Evolutionary conservation across 306 rosid species (phyloP), one percentile per base, ranked within the genome.

Genomic region (Spatholobus suberectus): DNA sequence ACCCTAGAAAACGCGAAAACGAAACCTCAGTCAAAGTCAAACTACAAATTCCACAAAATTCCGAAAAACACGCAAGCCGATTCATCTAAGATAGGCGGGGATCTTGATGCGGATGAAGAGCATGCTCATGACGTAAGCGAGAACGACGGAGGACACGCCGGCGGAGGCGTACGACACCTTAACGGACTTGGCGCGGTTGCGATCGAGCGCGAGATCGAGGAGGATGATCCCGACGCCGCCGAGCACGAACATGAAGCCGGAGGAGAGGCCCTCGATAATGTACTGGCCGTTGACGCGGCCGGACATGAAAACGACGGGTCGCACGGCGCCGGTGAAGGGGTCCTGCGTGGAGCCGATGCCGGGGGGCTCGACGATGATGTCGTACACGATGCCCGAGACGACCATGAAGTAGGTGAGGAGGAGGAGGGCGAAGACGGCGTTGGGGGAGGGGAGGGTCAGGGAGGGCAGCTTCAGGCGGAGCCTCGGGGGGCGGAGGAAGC

Each of bases 371-470:
- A 94, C 97, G 86, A 96, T 96, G 74, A 96, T 90, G 84, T 96
- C 98, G 85, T 96, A 96, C 74, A 96, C 90, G 79, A 96, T 84
- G 44, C 99, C 99, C 20, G 99, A 96, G 68, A 96, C 94, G 38
- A 96, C 97, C 94, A 96, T 91, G 92, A 94, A 96, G 89, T 96
- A 92, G 75, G 99, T 94, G 81, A 94, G 93, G 76, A 94, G 99
- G 82, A 92, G 90, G 12, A 96, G 87, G 52, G 94, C 86, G 78
- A 84, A 82, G 70, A 85, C 87, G 32, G 4, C 67, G 74, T 80
- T 80, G 40, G 88, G 5, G 0, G 88, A 80, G 2, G 85, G 88
- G 20, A 85, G 88, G 6, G 88, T 55, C 1, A 85, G 6, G 17
- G 87, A 80, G 0, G 87, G 90, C 0, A 87, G 86, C 35, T 82